Percentiles rank a stretch among this genome's conserved stretches.
Evolutionary conservation across 2,329 filamentous ascomycete genomes (phyloP).

Genomic region (Cladosporium sp.): DNA sequence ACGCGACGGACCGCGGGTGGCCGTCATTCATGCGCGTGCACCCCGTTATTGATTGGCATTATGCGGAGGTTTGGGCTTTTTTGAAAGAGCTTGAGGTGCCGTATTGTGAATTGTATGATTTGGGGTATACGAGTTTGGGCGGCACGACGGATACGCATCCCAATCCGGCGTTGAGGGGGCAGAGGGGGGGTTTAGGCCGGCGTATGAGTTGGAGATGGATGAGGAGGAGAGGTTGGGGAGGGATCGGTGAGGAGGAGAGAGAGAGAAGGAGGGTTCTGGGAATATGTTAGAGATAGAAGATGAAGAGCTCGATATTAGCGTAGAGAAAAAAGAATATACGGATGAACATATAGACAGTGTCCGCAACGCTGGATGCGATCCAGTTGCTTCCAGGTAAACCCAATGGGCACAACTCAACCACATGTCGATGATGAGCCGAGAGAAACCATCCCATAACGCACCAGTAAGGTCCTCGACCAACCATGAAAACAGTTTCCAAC

Average conservation of each 20-base stretch:
- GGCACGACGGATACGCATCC: slow-evolving; percentile 84
- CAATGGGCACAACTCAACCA: too few species aligned
- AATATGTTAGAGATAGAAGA: too few species aligned
- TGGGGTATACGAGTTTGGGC: slow-evolving; percentile 87
- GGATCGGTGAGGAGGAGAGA: slow-evolving; percentile 27
- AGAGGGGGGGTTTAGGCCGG: slow-evolving; percentile 57
- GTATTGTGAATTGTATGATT: slow-evolving; percentile 85
- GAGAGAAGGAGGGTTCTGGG: too few species aligned
- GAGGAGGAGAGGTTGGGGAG: slow-evolving; percentile 75
- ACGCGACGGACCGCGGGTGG: slow-evolving; percentile 85
- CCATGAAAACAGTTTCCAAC: too few species aligned
- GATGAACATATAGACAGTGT: too few species aligned
- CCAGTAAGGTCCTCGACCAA: too few species aligned
- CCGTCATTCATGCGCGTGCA: slow-evolving; percentile 89
- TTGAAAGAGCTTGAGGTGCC: slow-evolving; percentile 73
- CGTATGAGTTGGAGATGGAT: slow-evolving; percentile 71
- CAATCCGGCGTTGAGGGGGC: slow-evolving; percentile 66
- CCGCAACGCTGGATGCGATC: too few species aligned
- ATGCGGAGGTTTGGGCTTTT: slow-evolving; percentile 90
- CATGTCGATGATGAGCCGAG: too few species aligned
- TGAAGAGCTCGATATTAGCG: too few species aligned
- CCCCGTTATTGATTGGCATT: slow-evolving; percentile 97
- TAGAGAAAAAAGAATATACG: too few species aligned
- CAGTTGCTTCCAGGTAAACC: too few species aligned
- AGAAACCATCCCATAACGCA: too few species aligned